phyloP scores from a whole-genome alignment of 495 filamentous ascomycete genomes.

The Durotheca rogersii region DNA sequence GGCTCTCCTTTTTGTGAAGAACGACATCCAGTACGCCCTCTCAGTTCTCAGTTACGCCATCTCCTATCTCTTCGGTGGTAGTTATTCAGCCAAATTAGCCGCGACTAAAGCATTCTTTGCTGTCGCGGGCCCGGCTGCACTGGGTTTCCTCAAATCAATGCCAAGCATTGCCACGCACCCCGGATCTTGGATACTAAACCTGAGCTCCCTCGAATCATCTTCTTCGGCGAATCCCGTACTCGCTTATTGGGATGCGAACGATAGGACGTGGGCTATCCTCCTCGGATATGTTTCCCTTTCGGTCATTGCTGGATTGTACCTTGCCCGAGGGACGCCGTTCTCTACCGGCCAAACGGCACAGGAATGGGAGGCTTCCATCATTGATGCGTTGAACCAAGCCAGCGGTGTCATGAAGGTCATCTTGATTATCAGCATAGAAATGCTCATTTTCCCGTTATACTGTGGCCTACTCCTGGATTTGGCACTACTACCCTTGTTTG shows the following conservation, averaged over 20 bases:
- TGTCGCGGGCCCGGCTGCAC: background rate
- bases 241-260: conserved; percentile 72
- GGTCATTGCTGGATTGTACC: conserved; percentile 71
- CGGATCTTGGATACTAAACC: conserved; percentile 52
- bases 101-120: conserved; percentile 5
- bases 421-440: conserved; percentile 97
- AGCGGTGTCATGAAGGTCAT: conserved; percentile 98
- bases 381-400: conserved; percentile 86
- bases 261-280: conserved; percentile 76
- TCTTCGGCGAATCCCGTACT: conserved; percentile 58
- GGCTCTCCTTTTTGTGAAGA: conserved; percentile 42
- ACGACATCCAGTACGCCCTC: conserved; percentile 33
- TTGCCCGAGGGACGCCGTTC: conserved; percentile 66
- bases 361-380: conserved; percentile 71
- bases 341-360: conserved; percentile 63
- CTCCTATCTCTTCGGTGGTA: conserved; percentile 36
- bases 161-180: conserved; percentile 23
- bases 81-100: conserved; percentile 33
- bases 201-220: conserved; percentile 44
- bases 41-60: conserved; percentile 25
- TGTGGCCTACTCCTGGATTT: conserved; percentile 89
- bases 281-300: conserved; percentile 78
- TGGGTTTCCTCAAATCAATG: conserved; percentile 8
- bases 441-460: conserved; percentile 95
- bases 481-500: conserved; percentile 86